phyloP scores from a whole-genome alignment of 2,329 filamentous ascomycete genomes.

The Conoideocrella luteorostrata region DNA sequence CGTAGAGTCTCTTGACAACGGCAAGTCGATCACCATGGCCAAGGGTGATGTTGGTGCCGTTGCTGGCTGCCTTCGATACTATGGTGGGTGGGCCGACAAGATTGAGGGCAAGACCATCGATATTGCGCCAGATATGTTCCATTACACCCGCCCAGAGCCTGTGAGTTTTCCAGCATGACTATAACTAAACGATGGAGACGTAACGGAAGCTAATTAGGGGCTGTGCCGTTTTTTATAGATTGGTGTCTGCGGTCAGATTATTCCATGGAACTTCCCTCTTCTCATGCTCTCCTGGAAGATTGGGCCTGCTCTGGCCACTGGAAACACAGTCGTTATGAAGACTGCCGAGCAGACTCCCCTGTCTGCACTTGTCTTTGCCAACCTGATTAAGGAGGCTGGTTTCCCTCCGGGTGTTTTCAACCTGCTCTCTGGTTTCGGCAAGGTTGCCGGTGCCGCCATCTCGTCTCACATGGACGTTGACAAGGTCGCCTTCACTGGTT shows the following conservation, averaged over 20 bases:
- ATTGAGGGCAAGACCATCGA: constrained; percentile 82
- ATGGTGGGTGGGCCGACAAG: constrained; percentile 86
- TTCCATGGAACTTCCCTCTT: constrained; percentile 83
- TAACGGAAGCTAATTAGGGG: no score
- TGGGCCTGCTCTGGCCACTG: constrained; percentile 63
- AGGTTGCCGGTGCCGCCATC: constrained; percentile 69
- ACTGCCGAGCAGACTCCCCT: constrained; percentile 71
- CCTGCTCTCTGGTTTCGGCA: constrained; percentile 72
- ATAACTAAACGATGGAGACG: no score
- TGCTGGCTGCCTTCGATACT: constrained; percentile 65
- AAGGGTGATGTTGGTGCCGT: constrained; percentile 67
- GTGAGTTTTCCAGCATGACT: constrained; percentile 29
- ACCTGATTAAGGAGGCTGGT: constrained; percentile 66
- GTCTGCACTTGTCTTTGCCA: constrained; percentile 58
- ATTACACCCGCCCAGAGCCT: constrained; percentile 74
- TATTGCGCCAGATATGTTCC: constrained; percentile 69
- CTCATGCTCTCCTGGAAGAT: constrained; percentile 83
- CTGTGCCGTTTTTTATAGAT: constrained; percentile 29
- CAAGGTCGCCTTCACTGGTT: constrained; percentile 80
- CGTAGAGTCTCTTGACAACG: constrained; percentile 84
- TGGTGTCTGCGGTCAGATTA: constrained; percentile 80
- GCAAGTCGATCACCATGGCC: constrained; percentile 72
- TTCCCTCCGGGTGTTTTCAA: constrained; percentile 75
- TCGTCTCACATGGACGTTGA: constrained; percentile 72
- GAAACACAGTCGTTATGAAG: constrained; percentile 69